These are phyloP conservation scores for Salvia rosmarinus DNA, from an alignment of 257 asterid genomes.

Conservation along the genomic window DNA sequence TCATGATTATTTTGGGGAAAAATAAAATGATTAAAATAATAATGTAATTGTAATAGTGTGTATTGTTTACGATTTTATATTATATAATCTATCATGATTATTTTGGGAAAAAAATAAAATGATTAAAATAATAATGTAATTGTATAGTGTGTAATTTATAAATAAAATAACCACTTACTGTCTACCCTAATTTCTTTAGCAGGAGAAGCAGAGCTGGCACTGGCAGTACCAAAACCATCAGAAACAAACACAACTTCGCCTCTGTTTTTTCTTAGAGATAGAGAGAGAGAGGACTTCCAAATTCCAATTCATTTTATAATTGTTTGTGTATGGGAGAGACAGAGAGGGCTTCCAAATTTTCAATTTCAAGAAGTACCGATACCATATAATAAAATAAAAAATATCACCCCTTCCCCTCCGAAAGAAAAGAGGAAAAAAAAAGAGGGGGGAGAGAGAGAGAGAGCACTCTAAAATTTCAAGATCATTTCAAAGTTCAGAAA, in stretches of 20 bases:
- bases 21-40: neutral
- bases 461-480: constrained; percentile 44
- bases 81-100: neutral
- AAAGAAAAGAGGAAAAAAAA: neutral
- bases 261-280: constrained; percentile 15
- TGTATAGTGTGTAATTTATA: neutral
- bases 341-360: constrained; percentile 31
- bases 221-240: constrained; percentile 29
- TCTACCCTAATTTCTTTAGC: neutral
- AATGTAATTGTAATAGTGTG: neutral
- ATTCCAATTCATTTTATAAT: neutral
- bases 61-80: neutral
- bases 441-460: constrained; percentile 22
- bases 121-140: neutral
- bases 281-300: neutral
- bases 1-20: neutral
- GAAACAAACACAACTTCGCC: constrained; percentile 36
- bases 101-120: neutral
- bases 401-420: neutral
- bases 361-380: constrained; percentile 36
- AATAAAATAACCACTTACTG: too few relatives aligned
- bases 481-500: constrained; percentile 46
- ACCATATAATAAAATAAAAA: constrained; percentile 23
- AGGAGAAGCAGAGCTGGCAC: constrained; percentile 34
- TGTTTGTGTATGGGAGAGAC: constrained; percentile 16